These are phyloP conservation scores for Halenospora varia DNA, from an alignment of 495 filamentous ascomycete species.

Conservation along the genomic window DNA sequence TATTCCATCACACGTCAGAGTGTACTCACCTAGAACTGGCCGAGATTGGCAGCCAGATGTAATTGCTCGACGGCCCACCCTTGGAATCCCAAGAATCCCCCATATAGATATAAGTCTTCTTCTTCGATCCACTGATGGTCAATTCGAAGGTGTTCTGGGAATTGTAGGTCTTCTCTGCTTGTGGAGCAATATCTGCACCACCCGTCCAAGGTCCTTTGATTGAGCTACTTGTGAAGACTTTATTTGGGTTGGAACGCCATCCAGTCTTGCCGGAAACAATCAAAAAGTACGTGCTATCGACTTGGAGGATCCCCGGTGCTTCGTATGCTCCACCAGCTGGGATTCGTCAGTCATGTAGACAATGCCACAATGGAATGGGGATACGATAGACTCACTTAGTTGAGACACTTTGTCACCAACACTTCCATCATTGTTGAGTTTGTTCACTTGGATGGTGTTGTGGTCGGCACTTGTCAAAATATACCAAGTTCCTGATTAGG, in stretches of 20 bases:
- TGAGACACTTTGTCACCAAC: constrained; percentile 29
- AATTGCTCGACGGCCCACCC: constrained; percentile 35
- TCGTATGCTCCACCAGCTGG: constrained; percentile 34
- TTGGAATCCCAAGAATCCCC: constrained; percentile 41
- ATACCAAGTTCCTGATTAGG: constrained; percentile 35
- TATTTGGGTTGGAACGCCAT: constrained; percentile 39
- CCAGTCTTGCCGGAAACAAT: constrained; percentile 42
- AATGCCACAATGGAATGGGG: not conserved
- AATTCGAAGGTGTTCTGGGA: constrained; percentile 43
- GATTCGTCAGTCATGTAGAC: not conserved
- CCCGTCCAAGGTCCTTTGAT: constrained; percentile 36
- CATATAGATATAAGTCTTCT: constrained; percentile 41
- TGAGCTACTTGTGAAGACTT: constrained; percentile 35
- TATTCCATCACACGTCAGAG: not conserved
- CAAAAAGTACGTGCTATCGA: constrained; percentile 36
- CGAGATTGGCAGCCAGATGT: constrained; percentile 37
- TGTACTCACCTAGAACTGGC: constrained; percentile 30
- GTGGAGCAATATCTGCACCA: constrained; percentile 35
- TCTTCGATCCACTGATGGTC: constrained; percentile 34
- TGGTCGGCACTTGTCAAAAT: constrained; percentile 42
- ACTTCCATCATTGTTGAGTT: constrained; percentile 36
- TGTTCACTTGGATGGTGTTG: constrained; percentile 43
- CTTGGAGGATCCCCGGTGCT: constrained; percentile 40
- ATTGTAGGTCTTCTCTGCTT: constrained; percentile 38
- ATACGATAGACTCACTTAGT: constrained; percentile 20